These are phyloP conservation scores for Saccharomyces mikatae DNA, from an alignment of 805 yeast genomes.

Conservation along the genomic window DNA sequence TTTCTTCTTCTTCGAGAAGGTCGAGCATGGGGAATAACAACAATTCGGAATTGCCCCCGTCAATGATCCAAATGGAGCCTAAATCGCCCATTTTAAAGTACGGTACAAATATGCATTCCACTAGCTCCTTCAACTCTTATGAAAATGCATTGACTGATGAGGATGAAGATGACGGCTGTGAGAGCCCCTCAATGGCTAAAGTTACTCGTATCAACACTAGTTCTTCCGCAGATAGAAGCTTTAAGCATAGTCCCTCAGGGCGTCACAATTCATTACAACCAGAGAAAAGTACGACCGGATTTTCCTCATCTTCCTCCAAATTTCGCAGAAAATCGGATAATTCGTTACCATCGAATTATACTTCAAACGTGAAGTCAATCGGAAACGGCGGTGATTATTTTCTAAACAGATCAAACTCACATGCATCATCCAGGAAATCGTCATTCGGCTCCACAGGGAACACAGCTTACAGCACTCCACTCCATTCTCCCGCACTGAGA, in stretches of 20 bases:
- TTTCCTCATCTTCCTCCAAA: constrained; percentile 22
- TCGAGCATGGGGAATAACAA: constrained; percentile 29
- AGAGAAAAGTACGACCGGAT: constrained; percentile 4
- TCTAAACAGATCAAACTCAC: constrained; percentile 13
- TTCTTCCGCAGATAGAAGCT: constrained; percentile 5
- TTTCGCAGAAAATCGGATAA: constrained; percentile 12
- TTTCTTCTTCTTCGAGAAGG: constrained; percentile 20
- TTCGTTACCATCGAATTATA: not conserved
- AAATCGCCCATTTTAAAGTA: constrained; percentile 59
- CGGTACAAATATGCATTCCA: constrained; percentile 4
- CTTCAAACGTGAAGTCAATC: not conserved
- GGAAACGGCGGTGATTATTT: constrained; percentile 1
- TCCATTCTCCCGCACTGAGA: constrained; percentile 19
- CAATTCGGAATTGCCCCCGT: constrained; percentile 37
- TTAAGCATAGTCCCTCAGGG: constrained; percentile 8
- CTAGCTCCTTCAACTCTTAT: constrained; percentile 10
- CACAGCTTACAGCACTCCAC: constrained; percentile 21
- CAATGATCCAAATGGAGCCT: constrained; percentile 59
- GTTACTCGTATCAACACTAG: constrained; percentile 2
- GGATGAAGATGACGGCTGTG: constrained; percentile 16
- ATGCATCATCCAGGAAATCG: constrained; percentile 19
- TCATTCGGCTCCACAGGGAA: constrained; percentile 21
- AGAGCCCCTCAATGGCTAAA: constrained; percentile 3
- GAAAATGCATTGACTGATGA: constrained; percentile 23
- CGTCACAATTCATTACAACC: constrained; percentile 11